A percentile compares a stretch with the other conserved stretches of the same genome.
Conservation (phyloP, 1,284 basidiomycete species). For the Volvariella surrecta region DNA sequence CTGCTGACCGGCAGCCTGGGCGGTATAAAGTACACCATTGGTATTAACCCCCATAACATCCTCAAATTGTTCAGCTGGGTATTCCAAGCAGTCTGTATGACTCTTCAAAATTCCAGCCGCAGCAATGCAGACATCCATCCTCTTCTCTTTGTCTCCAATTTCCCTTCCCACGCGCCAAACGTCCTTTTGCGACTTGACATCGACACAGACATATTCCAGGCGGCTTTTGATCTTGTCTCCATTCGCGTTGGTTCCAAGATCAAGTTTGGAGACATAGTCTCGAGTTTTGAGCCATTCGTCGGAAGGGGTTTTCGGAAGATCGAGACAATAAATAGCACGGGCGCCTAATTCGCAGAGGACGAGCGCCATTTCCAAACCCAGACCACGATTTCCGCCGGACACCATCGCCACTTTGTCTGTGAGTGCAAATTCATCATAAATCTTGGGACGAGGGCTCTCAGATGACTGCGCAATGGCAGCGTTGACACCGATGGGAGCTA, state of each 20-base stretch:
- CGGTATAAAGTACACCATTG: slow-evolving; percentile 70
- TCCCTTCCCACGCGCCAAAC: slow-evolving; percentile 49
- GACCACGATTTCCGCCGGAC: slow-evolving; percentile 73
- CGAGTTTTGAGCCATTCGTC: slow-evolving; percentile 56
- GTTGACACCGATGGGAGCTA: slow-evolving; percentile 52
- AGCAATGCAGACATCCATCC: slow-evolving; percentile 69
- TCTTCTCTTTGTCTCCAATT: slow-evolving; percentile 54
- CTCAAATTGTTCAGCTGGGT: slow-evolving; percentile 62
- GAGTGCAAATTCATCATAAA: slow-evolving; percentile 70
- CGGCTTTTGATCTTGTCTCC: slow-evolving; percentile 21
- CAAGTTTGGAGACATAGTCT: slow-evolving; percentile 42
- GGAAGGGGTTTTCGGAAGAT: slow-evolving; percentile 57
- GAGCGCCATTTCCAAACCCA: slow-evolving; percentile 79
- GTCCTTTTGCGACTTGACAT: slow-evolving; percentile 53
- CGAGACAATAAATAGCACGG: slow-evolving; percentile 68
- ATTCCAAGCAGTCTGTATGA: slow-evolving; percentile 59
- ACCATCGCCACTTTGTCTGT: slow-evolving; percentile 69
- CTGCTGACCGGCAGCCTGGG: slow-evolving; percentile 71
- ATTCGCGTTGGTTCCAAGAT: slow-evolving; percentile 17
- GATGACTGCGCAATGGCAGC: slow-evolving; percentile 41
- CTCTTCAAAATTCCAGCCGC: slow-evolving; percentile 70
- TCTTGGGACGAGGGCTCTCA: slow-evolving; percentile 31
- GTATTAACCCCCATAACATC: slow-evolving; percentile 72
- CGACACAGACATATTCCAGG: slow-evolving; percentile 58
- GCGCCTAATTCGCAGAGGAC: slow-evolving; percentile 74